A percentile compares a stretch with the other conserved stretches of the same genome.
Conservation (phyloP, 1,284 basidiomycete species). For the Boletus mariae region DNA sequence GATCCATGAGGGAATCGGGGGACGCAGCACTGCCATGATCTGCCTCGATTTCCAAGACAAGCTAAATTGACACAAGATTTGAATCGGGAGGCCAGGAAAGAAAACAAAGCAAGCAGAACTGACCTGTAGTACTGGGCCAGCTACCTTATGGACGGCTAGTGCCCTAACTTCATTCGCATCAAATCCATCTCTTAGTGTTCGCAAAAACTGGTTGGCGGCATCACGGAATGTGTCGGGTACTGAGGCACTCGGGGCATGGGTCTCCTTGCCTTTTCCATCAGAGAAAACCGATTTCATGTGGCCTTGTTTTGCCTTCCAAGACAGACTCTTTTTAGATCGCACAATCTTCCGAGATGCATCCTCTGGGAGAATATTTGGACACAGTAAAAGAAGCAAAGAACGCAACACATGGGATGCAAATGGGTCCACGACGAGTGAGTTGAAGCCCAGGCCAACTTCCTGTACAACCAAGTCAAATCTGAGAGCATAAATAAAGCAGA, state of each 20-base stretch:
- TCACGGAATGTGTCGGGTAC: conserved; percentile 52
- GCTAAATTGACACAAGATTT: conserved; percentile 40
- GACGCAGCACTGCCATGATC: conserved; percentile 56
- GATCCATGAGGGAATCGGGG: conserved; percentile 76
- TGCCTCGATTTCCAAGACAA: conserved; percentile 77
- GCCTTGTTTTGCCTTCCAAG: conserved; percentile 75
- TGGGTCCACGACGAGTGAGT: conserved; percentile 70
- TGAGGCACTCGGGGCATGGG: conserved; percentile 24
- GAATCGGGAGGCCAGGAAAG: not conserved
- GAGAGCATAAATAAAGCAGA: conserved; percentile 3
- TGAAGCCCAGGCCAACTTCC: conserved; percentile 67
- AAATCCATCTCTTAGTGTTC: conserved; percentile 50
- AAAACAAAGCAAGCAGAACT: conserved; percentile 16
- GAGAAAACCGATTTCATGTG: conserved; percentile 69
- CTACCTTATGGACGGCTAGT: conserved; percentile 77
- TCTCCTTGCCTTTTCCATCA: conserved; percentile 42
- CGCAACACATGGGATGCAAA: conserved; percentile 88
- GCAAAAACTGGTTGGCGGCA: conserved; percentile 52
- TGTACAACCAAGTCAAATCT: conserved; percentile 29
- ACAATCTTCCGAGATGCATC: conserved; percentile 39
- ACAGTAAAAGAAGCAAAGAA: conserved; percentile 72
- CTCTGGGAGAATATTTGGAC: conserved; percentile 46
- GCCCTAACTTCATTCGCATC: conserved; percentile 76
- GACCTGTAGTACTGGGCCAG: conserved; percentile 79
- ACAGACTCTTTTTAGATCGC: conserved; percentile 74